Conservation (phyloP, 176 grass and related monocot genomes). For the Avena insularis region DNA sequence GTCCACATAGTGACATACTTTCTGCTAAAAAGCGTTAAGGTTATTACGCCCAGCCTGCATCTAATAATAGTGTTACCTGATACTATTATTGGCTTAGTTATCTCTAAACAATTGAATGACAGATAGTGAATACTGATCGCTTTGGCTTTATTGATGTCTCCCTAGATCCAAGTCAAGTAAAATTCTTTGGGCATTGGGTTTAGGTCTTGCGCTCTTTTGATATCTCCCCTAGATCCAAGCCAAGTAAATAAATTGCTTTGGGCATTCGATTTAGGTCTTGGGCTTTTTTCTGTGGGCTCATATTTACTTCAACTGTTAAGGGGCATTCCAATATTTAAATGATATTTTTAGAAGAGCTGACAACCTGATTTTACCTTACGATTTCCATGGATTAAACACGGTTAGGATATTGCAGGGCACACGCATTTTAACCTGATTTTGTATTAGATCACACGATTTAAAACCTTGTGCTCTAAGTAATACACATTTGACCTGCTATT, state of each 20-base stretch:
- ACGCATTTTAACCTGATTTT: neutral
- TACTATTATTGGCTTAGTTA: neutral
- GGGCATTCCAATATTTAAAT: slow-evolving; percentile 26
- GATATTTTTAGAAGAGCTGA: neutral
- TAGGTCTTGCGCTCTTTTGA: neutral
- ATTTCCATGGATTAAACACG: slow-evolving; percentile 23
- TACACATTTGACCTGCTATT: slow-evolving; percentile 2
- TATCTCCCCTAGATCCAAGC: too few species aligned
- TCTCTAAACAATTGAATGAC: slow-evolving; percentile 3
- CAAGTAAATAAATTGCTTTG: too few species aligned
- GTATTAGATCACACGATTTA: neutral
- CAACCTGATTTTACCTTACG: neutral
- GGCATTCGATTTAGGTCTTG: too few species aligned
- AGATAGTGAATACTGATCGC: neutral
- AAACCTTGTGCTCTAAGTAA: neutral
- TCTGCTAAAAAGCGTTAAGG: neutral
- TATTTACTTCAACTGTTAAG: slow-evolving; percentile 15
- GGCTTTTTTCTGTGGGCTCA: neutral
- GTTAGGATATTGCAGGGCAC: neutral
- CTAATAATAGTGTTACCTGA: neutral
- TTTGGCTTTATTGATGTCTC: slow-evolving; percentile 9
- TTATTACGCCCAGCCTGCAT: slow-evolving; percentile 1
- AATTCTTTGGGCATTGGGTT: slow-evolving; percentile 11
- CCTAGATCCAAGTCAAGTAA: slow-evolving; percentile 30
- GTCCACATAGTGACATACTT: too few species aligned